phyloP scores from a whole-genome alignment of 1,284 basidiomycete species.

The Coriolopsis trogii region DNA sequence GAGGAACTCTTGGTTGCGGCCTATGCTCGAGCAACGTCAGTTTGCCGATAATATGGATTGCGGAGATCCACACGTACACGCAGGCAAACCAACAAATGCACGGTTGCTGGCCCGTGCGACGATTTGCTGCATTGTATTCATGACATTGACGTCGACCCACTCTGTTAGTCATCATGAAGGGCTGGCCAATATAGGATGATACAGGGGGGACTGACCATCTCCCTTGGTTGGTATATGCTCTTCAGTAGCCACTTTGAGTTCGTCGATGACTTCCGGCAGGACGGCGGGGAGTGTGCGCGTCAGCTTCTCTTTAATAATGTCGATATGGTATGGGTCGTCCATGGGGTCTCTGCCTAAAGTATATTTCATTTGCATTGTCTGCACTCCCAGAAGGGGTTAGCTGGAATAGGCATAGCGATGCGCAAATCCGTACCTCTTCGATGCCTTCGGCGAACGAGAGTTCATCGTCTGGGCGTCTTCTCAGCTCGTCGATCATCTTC shows the following conservation, averaged over 20 bases:
- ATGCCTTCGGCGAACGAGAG: constrained; percentile 31
- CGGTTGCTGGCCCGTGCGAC: constrained; percentile 30
- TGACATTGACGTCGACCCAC: constrained; percentile 21
- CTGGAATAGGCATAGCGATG: not conserved
- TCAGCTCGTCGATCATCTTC: constrained; percentile 32
- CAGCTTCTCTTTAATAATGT: constrained; percentile 29
- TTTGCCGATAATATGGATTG: not conserved
- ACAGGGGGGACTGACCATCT: constrained; percentile 23
- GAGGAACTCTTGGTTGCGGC: constrained; percentile 25
- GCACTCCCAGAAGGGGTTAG: not conserved
- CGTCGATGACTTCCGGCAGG: constrained; percentile 31
- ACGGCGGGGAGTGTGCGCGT: constrained; percentile 27
- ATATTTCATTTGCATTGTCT: constrained; percentile 22
- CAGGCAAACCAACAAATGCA: constrained; percentile 33
- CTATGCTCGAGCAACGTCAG: constrained; percentile 17
- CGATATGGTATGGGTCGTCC: constrained; percentile 31
- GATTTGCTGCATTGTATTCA: constrained; percentile 25
- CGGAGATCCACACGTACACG: constrained; percentile 21
- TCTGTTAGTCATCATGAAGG: constrained; percentile 15
- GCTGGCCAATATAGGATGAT: not conserved
- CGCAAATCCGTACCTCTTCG: constrained; percentile 29
- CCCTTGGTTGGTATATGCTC: constrained; percentile 17
- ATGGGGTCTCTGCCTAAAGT: constrained; percentile 27
- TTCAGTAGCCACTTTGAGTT: constrained; percentile 27
- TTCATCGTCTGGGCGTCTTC: constrained; percentile 33